Evolutionary conservation across 768 basidiomycete species (phyloP).

Genomic region (Russula brevipes): DNA sequence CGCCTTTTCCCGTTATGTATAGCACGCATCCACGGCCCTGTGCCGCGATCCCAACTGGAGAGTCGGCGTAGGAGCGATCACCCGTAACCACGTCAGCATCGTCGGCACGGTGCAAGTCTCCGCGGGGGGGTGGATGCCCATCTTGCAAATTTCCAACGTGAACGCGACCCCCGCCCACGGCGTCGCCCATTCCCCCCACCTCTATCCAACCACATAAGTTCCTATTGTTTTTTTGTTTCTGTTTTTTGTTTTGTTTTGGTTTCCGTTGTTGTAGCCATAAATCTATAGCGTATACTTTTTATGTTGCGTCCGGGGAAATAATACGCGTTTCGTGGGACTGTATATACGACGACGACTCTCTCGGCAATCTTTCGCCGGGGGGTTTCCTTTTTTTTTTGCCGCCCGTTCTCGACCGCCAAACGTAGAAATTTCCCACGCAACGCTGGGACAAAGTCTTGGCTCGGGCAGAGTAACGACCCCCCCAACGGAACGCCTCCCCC

Average conservation of each 20-base stretch:
- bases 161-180: background rate
- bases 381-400: too few species aligned
- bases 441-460: background rate
- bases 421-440: background rate
- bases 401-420: background rate
- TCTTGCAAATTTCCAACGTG: constrained; percentile 8
- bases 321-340: background rate
- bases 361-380: too few species aligned
- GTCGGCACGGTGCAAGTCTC: constrained; percentile 22
- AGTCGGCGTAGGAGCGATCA: constrained; percentile 6
- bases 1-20: background rate
- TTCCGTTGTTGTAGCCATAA: background rate
- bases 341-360: too few species aligned
- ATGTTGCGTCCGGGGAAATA: background rate
- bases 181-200: too few species aligned
- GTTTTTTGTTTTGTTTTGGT: background rate
- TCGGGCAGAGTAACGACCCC: background rate
- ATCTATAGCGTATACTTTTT: background rate
- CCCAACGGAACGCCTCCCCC: background rate
- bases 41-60: background rate
- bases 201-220: too few species aligned
- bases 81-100: constrained; percentile 5
- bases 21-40: background rate
- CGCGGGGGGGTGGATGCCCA: constrained; percentile 23
- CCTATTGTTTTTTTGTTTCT: too few species aligned